Percentiles rank a stretch among this genome's conserved stretches.
Evolutionary conservation across 148 eudicot species (phyloP).

Genomic region (Camellia sinensis): DNA sequence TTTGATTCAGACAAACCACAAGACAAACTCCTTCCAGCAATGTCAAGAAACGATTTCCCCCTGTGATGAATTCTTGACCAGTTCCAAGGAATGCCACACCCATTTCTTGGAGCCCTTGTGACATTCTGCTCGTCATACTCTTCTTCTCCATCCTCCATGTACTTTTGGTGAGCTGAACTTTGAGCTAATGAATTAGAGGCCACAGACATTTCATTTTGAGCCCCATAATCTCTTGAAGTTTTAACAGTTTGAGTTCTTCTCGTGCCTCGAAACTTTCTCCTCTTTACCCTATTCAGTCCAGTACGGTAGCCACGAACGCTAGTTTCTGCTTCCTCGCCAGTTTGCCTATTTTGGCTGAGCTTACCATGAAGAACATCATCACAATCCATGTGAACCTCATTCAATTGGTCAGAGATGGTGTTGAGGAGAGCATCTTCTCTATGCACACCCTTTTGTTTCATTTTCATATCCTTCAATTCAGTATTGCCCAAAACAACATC

Average conservation of each 20-base stretch:
- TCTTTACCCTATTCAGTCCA: conserved; percentile 51
- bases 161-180: conserved; percentile 39
- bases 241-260: conserved; percentile 54
- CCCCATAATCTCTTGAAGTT: conserved; percentile 39
- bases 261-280: conserved; percentile 69
- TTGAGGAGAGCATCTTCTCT: conserved; percentile 39
- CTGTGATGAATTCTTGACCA: conserved; percentile 93
- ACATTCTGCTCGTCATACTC: conserved; percentile 49
- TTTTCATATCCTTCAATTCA: conserved; percentile 35
- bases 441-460: conserved; percentile 31
- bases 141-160: conserved; percentile 34
- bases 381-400: conserved; percentile 47
- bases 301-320: conserved; percentile 41
- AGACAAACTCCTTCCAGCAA: conserved; percentile 91
- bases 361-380: conserved; percentile 50
- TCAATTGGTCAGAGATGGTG: conserved; percentile 64
- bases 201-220: conserved; percentile 60
- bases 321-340: conserved; percentile 44
- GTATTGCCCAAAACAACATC: conserved; percentile 34
- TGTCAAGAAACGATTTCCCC: conserved; percentile 83
- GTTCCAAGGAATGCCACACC: conserved; percentile 94
- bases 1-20: conserved; percentile 91
- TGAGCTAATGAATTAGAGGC: conserved; percentile 82
- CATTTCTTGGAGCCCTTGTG: conserved; percentile 60
- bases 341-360: conserved; percentile 24